Base-by-base conservation (phyloP, 768 basidiomycete genomes). In the Pulveroboletus sp. region DNA sequence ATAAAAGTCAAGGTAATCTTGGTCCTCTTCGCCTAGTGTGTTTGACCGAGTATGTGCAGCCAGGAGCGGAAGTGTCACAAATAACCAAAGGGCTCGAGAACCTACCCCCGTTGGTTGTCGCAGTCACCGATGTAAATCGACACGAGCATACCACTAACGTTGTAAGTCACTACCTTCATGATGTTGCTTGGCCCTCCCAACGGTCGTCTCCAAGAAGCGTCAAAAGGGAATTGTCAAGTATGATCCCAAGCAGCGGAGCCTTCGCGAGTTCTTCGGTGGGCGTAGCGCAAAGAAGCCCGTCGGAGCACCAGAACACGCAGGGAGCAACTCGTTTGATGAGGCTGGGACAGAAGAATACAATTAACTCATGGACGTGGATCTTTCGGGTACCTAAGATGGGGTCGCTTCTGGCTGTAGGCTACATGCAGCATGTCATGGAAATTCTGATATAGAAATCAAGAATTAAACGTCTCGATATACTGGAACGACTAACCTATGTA, bases 171-270 rank as follows among this genome's bases (percentile, higher is more conserved):
- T 15, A 26, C 21, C 28, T 42, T 43, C 28, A 35, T 11, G 14
- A 30, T 37, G 7, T 8, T 36, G 26, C 15, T 17, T 31, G 39
- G 35, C 17, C 44, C 33, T 49, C 11, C 31, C 50, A 36, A 60
- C 39, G 43, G 27, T 49, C 71, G 69, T 62, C 63, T 45, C 39
- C 44, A 53, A 79, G 78, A 75, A 70, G 41, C 80, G 89, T 5
- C 89, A 93, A 64, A 79, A 76, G 51, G 88, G 87, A 3, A 89
- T 91, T 1, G 84, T 89, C 40, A 84, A 83, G 1, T 77, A 85
- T 61, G 90, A 93, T 60, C 80, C 82, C 28, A 80, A 79, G 51
- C 90, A 94, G 63, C 74, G 78, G 54, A 81, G 85, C 60, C 85
- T 93, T 40, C 77, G 86, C 18, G 74, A 76, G 3, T 92, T 90